Evolutionary conservation across 306 rosid genomes (phyloP), one percentile per base, ranked within the genome.

Genomic region (Begonia loranthoides): DNA sequence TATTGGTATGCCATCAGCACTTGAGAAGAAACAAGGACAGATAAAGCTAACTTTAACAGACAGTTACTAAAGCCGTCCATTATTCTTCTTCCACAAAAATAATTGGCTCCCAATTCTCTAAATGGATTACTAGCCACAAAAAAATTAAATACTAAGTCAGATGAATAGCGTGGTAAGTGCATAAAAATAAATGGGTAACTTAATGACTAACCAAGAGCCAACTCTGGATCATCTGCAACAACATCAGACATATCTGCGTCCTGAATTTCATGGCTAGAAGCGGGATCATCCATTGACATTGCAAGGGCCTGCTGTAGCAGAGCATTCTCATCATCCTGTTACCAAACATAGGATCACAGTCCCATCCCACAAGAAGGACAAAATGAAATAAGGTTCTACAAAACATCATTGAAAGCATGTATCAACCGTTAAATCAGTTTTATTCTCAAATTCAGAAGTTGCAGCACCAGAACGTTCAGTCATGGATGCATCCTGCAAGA

Each of bases 271-370:
- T 71, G 68, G 66, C 58, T 61, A 43, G 71, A 54, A 24, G 77
- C 70, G 45, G 99, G 93, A 44, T 83, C 94, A 64, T 92, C 93
- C 99, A 92, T 86, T 11, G 96, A 92, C 99, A 92, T 92, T 24
- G 96, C 94, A 76, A 92, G 99, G 19, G 99, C 99, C 76, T 83
- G 93, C 70, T 83, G 93, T 52, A 92, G 89, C 41, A 92, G 81
- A 57, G 96, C 93, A 68, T 76, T 92, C 58, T 92, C 99, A 50
- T 71, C 85, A 48, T 78, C 81, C 85, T 78, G 71, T 64, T 21
- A 64, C 34, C 44, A 34, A 33, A 2, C 41, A 45, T 46, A 40
- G 47, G 41, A n/a, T 17, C 17, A 50, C 36, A 69, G 59, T 43
- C 41, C 17, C 39, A 3, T 5, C 12, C 50, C 13, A 50, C 13